Base-by-base conservation (phyloP, 352 stramenopile genomes). In the Pythium aquatile region DNA sequence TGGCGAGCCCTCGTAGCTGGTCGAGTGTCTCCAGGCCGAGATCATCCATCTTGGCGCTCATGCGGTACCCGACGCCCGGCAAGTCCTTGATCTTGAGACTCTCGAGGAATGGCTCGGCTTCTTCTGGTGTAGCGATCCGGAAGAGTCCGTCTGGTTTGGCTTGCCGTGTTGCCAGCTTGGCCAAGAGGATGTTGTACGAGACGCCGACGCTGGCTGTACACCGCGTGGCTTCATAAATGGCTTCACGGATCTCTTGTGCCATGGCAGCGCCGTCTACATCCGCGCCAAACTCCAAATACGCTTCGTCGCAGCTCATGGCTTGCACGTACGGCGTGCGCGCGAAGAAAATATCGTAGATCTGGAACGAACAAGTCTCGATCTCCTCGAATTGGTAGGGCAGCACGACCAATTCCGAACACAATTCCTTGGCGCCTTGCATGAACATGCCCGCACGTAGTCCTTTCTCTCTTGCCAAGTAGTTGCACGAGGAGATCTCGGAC, bases 221-320 rank as follows among this genome's bases (percentile, higher is more conserved):
- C 11, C 86, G 63, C 9, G 93, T 98, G 33, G 85, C 78, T 7
- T 87, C 65, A 1, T 74, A 77, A 42, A 96, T 91, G n/a, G 82
- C 65, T 17, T 81, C 29, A 13, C 89, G 84, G 55, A 96, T 87
- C 3, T 70, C 46, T 13, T 79, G 72, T 17, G 91, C 81, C 66
- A 94, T 96, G 39, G 71, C 63, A 20, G 88, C 53, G n/a, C 82
- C 84, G 58, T 92, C 70, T 1, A 78, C 83, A 55, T 74, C 75
- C 30, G 69, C 68, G 4, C 65, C 77, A 72, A 92, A 89, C 73
- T 98, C 93, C 28, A 99, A 69, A 61, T 97, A 98, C 0, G 91
- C 88, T 84, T 99, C 96, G 70, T 99, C 96, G 65, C 96, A 98
- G 37, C 93, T 98, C 20, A 98, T 89, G n/a, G 91, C 82, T 75